phyloP scores from a whole-genome alignment of 2,329 filamentous ascomycete genomes.

The Fusarium tricinctum region DNA sequence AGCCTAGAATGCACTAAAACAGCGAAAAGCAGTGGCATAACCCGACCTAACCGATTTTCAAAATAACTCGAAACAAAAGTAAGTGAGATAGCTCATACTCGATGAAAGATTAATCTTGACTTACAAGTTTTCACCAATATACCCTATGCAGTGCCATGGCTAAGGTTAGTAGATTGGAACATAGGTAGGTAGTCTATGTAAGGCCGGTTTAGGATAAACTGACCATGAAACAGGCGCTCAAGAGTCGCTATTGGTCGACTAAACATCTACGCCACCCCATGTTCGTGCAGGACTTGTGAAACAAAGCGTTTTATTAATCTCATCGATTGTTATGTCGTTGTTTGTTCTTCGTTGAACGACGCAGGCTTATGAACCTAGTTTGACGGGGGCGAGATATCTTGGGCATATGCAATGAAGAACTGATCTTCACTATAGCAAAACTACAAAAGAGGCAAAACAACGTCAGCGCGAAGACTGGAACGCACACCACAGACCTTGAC shows the following conservation, averaged over 20 bases:
- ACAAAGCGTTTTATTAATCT: constrained; percentile 23
- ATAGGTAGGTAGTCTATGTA: neutral
- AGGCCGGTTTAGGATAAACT: constrained; percentile 15
- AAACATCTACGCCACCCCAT: constrained; percentile 25
- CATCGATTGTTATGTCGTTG: neutral
- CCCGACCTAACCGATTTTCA: no score
- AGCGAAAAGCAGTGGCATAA: no score
- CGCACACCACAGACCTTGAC: constrained; percentile 16
- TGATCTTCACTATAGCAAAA: neutral
- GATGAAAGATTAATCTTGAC: no score
- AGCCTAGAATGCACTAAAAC: no score
- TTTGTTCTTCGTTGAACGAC: neutral
- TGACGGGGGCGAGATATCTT: neutral
- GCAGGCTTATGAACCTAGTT: neutral
- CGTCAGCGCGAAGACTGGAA: constrained; percentile 23
- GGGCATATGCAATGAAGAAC: neutral
- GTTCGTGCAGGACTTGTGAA: constrained; percentile 43
- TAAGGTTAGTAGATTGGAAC: no score
- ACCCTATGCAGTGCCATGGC: no score
- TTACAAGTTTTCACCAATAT: no score
- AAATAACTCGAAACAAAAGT: no score
- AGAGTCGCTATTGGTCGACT: constrained; percentile 33
- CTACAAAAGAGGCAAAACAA: neutral
- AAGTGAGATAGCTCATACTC: no score
- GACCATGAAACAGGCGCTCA: constrained; percentile 38